These are phyloP conservation scores for Exserohilum rostratum DNA, from an alignment of 2,329 filamentous ascomycete genomes.

Conservation along the genomic window DNA sequence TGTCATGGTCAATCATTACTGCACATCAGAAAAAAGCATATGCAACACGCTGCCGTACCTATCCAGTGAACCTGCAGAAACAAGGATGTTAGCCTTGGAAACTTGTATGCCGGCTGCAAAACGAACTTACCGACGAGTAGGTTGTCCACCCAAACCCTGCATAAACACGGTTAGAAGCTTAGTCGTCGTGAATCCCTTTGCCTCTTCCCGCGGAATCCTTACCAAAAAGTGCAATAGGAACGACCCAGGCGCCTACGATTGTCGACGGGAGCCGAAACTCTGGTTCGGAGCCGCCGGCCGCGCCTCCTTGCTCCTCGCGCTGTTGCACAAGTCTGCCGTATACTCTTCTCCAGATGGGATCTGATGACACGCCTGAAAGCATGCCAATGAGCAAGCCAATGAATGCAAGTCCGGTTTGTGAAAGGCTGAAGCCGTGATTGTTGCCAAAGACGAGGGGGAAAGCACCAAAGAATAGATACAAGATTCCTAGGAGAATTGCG, in stretches of 20 bases:
- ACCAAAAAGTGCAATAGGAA: conserved; percentile 83
- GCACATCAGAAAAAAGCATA: conserved; percentile 23
- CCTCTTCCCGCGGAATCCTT: conserved; percentile 37
- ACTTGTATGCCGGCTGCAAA: conserved; percentile 56
- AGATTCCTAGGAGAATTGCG: conserved; percentile 81
- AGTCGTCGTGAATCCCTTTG: conserved; percentile 18
- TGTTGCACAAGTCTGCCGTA: conserved; percentile 64
- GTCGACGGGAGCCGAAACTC: conserved; percentile 82
- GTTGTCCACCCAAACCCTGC: conserved; percentile 81
- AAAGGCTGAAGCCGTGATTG: conserved; percentile 77
- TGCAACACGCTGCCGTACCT: conserved; percentile 47
- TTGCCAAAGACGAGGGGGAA: conserved; percentile 79
- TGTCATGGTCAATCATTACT: conserved; percentile 43
- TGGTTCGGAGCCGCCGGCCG: conserved; percentile 71
- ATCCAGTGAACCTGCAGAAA: conserved; percentile 57
- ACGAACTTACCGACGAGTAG: conserved; percentile 74
- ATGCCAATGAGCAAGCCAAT: conserved; percentile 69
- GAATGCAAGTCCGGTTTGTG: conserved; percentile 81
- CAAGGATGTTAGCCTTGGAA: conserved; percentile 35
- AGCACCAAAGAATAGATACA: conserved; percentile 91
- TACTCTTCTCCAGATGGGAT: conserved; percentile 70
- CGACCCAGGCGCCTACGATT: conserved; percentile 71
- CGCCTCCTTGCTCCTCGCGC: conserved; percentile 58
- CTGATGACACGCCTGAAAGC: conserved; percentile 65
- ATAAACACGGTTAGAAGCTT: conserved; percentile 36